Percentiles rank a stretch among this genome's conserved stretches.
phyloP scores from a whole-genome alignment of 768 basidiomycete species.

The Naganishia kalamii region DNA sequence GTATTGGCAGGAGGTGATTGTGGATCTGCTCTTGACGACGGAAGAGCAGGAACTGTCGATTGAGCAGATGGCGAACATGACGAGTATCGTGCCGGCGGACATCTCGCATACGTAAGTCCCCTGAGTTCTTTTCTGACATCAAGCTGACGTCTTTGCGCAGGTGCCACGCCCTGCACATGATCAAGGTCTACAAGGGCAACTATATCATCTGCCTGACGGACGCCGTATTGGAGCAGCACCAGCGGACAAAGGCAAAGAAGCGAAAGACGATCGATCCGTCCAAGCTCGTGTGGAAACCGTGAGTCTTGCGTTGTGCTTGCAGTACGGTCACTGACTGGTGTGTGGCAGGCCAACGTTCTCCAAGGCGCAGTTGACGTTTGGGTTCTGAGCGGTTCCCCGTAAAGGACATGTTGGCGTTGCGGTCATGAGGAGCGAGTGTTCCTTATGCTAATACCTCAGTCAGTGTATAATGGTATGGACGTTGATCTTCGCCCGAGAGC shows the following conservation, averaged over 20 bases:
- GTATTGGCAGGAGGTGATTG: constrained; percentile 95
- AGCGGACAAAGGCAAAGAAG: constrained; percentile 72
- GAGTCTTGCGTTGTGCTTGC: constrained; percentile 56
- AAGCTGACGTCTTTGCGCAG: constrained; percentile 49
- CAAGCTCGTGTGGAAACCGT: constrained; percentile 87
- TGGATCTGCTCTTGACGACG: constrained; percentile 70
- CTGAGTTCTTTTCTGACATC: neutral
- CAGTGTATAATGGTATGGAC: neutral
- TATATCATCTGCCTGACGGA: constrained; percentile 90
- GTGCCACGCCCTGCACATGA: constrained; percentile 85
- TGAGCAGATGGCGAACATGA: constrained; percentile 94
- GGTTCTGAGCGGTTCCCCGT: constrained; percentile 23
- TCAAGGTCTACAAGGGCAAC: constrained; percentile 92
- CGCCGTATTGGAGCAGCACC: constrained; percentile 80
- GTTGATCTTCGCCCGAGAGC: no score
- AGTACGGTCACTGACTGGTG: constrained; percentile 1
- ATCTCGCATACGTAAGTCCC: constrained; percentile 92
- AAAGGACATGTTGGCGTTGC: no score
- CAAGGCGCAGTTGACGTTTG: constrained; percentile 34
- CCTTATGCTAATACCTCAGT: neutral
- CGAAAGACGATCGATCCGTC: constrained; percentile 72
- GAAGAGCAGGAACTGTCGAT: constrained; percentile 73
- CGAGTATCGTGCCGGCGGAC: constrained; percentile 88
- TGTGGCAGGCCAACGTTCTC: constrained; percentile 32
- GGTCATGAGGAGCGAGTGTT: no score